Base-by-base conservation (phyloP, 2,329 filamentous ascomycete genomes). In the Fusarium liriodendri region DNA sequence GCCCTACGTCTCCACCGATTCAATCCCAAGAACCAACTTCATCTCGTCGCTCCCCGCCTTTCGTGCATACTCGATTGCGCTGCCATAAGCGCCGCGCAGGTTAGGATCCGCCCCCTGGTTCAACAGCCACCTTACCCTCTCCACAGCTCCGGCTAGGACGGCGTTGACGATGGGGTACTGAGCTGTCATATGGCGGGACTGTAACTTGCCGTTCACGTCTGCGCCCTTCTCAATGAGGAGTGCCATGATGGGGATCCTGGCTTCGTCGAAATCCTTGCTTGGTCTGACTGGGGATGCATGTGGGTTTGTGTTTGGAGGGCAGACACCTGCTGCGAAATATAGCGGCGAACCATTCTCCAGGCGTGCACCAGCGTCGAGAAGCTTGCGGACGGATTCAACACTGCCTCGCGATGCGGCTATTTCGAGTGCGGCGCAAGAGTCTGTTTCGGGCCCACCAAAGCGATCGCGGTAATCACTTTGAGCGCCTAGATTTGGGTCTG, bases 61-160 rank as follows among this genome's bases (percentile, higher is more conserved):
- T 11, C 9, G 16, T 6, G 65, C 75, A 52, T 60, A 63, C 14
- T 70, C 58, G 20, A 22, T 35, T 3, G 74, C 74, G 47, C 67
- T 77, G 4, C 75, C 73, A 33, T 60, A 73, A 6, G 50, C 47
- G 1, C 75, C 75, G n/a, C 32, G 61, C 13, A 55, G 4, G 29
- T 62, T 16, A 32, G 72, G 66, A 66, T 77, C 66, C 5, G 73
- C 72, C 7, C 75, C 75, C 22, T 66, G 68, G 13, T 16, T 47
- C 27, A 77, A 20, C 9, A 77, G n/a, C 75, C 75, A 77, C 20
- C 63, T 72, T 0, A 69, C 68, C 29, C 75, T 66, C 33, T 77
- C 60, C 10, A 73, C 64, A 2, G 75, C 72, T 11, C 72, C 74
- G 5, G 67, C 72, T 61, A 66, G 74, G 5, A 77, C 67, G 6